These are phyloP conservation scores for Somion occarium DNA, from an alignment of 1,284 basidiomycete genomes.

Conservation along the genomic window DNA sequence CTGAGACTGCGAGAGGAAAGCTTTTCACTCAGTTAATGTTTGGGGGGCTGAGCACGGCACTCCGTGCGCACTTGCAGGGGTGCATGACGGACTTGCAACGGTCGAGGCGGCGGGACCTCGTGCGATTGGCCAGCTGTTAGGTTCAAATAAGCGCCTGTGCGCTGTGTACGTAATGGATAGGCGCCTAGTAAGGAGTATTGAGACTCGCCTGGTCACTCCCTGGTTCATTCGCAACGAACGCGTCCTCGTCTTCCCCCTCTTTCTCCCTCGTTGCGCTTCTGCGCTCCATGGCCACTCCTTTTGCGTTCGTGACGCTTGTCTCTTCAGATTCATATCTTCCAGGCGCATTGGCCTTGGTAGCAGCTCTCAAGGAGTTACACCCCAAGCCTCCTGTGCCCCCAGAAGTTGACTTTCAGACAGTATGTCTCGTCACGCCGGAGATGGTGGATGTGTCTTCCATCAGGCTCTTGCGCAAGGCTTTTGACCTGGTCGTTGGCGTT, in stretches of 20 bases:
- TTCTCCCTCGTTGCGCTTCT: conserved; percentile 13
- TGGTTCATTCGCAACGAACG: conserved; percentile 10
- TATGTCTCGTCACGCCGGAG: conserved; percentile 92
- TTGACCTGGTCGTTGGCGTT: conserved; percentile 86
- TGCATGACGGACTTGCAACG: neutral
- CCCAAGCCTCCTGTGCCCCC: conserved; percentile 46
- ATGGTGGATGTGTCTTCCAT: conserved; percentile 85
- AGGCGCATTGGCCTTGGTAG: conserved; percentile 83
- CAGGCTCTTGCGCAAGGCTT: conserved; percentile 76
- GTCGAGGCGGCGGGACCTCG: no score
- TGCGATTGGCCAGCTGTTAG: no score
- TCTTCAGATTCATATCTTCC: conserved; percentile 90
- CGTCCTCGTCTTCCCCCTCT: conserved; percentile 17
- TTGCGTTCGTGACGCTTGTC: conserved; percentile 86
- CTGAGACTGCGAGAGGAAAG: neutral
- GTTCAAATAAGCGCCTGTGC: no score
- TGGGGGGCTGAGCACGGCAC: no score
- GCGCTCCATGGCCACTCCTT: conserved; percentile 52
- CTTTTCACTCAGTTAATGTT: no score
- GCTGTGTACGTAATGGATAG: neutral
- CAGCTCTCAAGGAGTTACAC: conserved; percentile 80
- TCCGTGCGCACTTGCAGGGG: neutral
- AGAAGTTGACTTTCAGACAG: conserved; percentile 74
- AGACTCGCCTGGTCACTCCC: conserved; percentile 3
- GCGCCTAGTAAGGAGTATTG: neutral